These are phyloP conservation scores for Sporisorium iseilematis-ciliati DNA, from an alignment of 1,284 basidiomycete species.

Conservation along the genomic window DNA sequence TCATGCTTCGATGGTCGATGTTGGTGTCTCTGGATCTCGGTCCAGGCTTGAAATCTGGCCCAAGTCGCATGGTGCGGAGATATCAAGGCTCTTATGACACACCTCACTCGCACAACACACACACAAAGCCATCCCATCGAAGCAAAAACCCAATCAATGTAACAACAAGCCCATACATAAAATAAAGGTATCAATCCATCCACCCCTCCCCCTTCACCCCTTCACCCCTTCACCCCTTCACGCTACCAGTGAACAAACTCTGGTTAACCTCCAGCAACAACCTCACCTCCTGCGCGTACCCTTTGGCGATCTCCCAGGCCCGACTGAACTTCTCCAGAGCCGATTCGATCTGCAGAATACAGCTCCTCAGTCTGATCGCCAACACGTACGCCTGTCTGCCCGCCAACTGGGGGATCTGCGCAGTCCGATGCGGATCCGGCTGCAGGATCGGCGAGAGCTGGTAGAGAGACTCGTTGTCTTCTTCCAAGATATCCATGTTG, in stretches of 20 bases:
- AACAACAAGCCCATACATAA: not conserved
- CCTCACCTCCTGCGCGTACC: constrained; percentile 47
- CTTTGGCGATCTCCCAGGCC: constrained; percentile 52
- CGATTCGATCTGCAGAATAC: constrained; percentile 48
- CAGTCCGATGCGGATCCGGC: constrained; percentile 32
- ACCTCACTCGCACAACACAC: no score
- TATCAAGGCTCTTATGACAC: no score
- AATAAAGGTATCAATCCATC: not conserved
- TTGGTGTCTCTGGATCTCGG: no score
- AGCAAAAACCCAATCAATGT: not conserved
- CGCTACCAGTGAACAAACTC: constrained; percentile 29
- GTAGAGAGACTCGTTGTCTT: constrained; percentile 20
- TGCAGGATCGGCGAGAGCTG: constrained; percentile 41
- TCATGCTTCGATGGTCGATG: no score
- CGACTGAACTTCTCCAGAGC: constrained; percentile 46
- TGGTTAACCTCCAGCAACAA: constrained; percentile 48
- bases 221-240: constrained; percentile 13
- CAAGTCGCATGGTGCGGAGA: no score
- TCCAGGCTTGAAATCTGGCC: no score
- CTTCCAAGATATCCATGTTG: constrained; percentile 21
- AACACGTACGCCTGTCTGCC: constrained; percentile 37
- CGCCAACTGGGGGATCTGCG: constrained; percentile 20
- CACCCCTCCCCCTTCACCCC: no score
- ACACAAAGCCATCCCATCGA: no score
- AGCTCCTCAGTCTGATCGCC: constrained; percentile 34